A percentile compares a stretch with the other conserved stretches of the same genome.
Evolutionary conservation across 306 rosid species (phyloP).

Genomic region (Macrotyloma uniflorum): DNA sequence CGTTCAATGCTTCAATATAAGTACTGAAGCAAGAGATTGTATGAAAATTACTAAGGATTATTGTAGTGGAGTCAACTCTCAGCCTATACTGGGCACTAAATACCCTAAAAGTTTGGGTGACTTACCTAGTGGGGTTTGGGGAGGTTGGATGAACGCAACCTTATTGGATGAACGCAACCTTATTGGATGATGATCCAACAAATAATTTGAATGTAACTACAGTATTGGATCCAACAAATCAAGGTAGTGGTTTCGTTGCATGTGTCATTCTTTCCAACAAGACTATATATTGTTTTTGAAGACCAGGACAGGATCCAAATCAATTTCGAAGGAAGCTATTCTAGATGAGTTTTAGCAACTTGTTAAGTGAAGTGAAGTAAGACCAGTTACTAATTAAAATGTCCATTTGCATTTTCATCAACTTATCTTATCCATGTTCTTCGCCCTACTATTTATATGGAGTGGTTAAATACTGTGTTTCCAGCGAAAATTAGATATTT

Average conservation of each 20-base stretch:
- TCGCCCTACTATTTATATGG: conserved; percentile 1
- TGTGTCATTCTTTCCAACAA: neutral
- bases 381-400: neutral
- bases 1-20: neutral
- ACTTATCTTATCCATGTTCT: neutral
- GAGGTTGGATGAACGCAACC: neutral
- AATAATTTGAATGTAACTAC: neutral
- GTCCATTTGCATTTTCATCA: conserved; percentile 3
- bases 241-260: neutral
- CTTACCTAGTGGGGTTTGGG: neutral
- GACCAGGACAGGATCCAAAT: neutral
- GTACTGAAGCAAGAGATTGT: neutral
- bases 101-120: neutral
- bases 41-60: neutral
- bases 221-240: neutral
- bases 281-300: neutral
- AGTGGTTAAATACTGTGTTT: neutral
- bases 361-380: neutral
- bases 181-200: too few relatives aligned
- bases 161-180: neutral
- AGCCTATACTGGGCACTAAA: neutral
- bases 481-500: neutral
- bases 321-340: conserved; percentile 9
- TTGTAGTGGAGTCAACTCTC: neutral
- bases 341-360: conserved; percentile 4